These are phyloP conservation scores for Bacidia gigantensis DNA, from an alignment of 495 filamentous ascomycete genomes.

Conservation along the genomic window DNA sequence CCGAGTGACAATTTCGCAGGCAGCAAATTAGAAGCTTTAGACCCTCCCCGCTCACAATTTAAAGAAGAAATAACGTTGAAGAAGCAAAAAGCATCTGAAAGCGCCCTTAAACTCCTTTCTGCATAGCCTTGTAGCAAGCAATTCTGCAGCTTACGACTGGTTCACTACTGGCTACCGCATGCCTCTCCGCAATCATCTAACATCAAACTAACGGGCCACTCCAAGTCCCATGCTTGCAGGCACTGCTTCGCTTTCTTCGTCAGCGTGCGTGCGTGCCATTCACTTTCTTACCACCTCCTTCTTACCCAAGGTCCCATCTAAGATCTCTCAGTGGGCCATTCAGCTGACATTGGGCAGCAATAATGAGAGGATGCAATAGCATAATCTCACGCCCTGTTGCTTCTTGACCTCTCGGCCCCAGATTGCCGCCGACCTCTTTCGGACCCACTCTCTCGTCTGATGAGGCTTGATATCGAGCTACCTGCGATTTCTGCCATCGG, in stretches of 20 bases:
- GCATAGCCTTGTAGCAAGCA: not conserved
- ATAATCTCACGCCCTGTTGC: constrained; percentile 8
- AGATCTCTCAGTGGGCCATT: not conserved
- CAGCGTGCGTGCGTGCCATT: not conserved
- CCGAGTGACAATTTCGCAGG: not conserved
- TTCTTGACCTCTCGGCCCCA: not conserved
- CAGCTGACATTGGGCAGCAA: constrained; percentile 1
- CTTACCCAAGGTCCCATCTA: not conserved
- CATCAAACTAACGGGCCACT: too few species aligned
- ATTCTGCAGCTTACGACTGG: too few species aligned
- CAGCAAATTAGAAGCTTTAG: not conserved
- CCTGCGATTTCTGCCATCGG: not conserved
- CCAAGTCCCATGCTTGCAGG: too few species aligned
- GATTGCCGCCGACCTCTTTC: constrained; percentile 3
- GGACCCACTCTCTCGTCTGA: constrained; percentile 4
- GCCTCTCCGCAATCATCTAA: too few species aligned
- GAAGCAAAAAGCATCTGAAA: not conserved
- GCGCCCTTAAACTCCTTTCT: not conserved
- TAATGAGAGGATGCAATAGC: not conserved
- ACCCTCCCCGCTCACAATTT: not conserved
- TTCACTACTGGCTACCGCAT: too few species aligned
- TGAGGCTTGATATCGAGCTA: not conserved
- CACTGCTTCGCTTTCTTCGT: not conserved
- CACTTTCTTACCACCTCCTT: not conserved
- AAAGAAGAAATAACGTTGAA: not conserved